Base-by-base conservation (phyloP, 371 early-diverging fungal species). In the Fennellomyces sp. region DNA sequence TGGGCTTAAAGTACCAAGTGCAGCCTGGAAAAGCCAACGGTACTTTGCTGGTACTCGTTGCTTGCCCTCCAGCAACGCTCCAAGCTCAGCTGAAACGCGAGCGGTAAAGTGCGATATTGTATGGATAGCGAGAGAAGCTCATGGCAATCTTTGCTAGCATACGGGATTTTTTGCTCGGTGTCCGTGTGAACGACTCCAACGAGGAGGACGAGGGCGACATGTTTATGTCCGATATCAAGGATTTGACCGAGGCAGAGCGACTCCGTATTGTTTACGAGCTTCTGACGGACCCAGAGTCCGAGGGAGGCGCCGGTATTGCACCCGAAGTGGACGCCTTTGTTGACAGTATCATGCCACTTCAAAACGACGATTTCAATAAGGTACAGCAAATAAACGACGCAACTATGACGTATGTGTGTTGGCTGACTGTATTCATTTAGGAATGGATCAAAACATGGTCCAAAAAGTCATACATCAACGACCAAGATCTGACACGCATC, bases 361-460 rank as follows among this genome's bases (percentile, higher is more conserved):
- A 96, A 58, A 87, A 94, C 67, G 78, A 82, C 31, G 72, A 80
- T 23, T 92, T 90, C 63, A 87, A 93, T 70, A 76, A 85, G 61
- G 90, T 87, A 83, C n/a, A 47, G 55, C 23, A 29, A n/a, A 23
- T 39, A 30, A 15, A 23, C 21, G 33, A 21, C 45, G 30, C 19
- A 8, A 10, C 61, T 10, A 49, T 42, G 50, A n/a, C n/a, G n/a
- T n/a, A n/a, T n/a, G n/a, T n/a, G n/a, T n/a, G n/a, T n/a, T n/a
- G n/a, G n/a, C 35, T 33, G 6, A 33, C 35, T 33, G 6, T 33
- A 15, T 10, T 69, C 8, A 41, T 23, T 6, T 45, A 89, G 86
- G 59, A 76, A 41, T 94, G 94, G 94, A 74, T 94, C 41, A 79
- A 81, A 53, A 67, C 84, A 11, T 94, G 93, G 93, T 81, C 90